Evolutionary conservation across 257 asterid genomes (phyloP).

Genomic region (Mitragyna speciosa): DNA sequence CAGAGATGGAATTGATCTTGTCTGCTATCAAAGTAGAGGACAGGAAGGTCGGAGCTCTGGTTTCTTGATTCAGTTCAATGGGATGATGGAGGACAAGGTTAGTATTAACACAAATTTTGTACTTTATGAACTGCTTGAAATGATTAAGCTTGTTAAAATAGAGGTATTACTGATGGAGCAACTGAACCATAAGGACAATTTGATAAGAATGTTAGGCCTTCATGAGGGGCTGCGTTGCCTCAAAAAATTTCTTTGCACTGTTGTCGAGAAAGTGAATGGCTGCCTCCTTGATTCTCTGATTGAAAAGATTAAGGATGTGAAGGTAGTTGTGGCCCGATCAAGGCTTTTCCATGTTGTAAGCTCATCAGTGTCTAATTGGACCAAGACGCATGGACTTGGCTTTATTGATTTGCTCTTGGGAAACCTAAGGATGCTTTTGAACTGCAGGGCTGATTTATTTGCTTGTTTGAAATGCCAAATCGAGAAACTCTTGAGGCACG

Average conservation of each 20-base stretch:
- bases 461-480: background rate
- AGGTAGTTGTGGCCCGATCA: background rate
- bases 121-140: background rate
- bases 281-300: background rate
- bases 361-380: background rate
- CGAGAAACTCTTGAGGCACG: background rate
- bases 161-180: background rate
- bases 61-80: too few species aligned
- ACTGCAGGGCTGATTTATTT: background rate
- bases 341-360: background rate
- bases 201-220: background rate
- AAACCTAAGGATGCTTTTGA: conserved; percentile 37
- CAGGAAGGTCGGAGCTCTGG: background rate
- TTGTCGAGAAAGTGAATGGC: background rate
- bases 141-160: background rate
- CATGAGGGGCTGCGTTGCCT: background rate
- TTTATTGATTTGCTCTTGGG: background rate
- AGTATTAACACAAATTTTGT: background rate
- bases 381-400: background rate
- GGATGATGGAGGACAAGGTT: background rate
- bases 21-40: background rate
- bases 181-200: too few species aligned
- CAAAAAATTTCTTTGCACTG: background rate
- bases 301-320: background rate
- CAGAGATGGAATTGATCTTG: background rate